These are phyloP conservation scores for Aspergillus unguis DNA, from an alignment of 2,329 filamentous ascomycete species.

Conservation along the genomic window DNA sequence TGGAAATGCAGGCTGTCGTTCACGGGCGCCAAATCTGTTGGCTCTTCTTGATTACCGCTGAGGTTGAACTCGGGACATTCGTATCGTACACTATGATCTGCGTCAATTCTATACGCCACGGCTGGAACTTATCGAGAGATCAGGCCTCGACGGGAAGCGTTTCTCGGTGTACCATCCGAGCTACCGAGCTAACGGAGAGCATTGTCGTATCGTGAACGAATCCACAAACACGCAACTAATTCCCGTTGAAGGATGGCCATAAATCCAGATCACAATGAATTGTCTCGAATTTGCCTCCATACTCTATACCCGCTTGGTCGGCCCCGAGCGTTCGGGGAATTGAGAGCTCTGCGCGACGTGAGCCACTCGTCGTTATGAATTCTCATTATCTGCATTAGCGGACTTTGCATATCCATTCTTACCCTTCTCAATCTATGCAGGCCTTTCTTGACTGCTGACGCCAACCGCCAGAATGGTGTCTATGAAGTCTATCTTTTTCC, in stretches of 20 bases:
- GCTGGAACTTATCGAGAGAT: conserved; percentile 13
- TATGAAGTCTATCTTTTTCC: conserved; percentile 10
- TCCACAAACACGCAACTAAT: conserved; percentile 2
- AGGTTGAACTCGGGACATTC: conserved; percentile 1
- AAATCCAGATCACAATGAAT: conserved; percentile 3
- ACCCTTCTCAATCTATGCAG: conserved; percentile 5
- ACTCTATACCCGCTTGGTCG: neutral
- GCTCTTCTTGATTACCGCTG: neutral
- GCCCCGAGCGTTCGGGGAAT: conserved; percentile 8
- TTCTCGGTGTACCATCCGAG: conserved; percentile 18
- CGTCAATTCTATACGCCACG: neutral
- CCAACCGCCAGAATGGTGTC: neutral
- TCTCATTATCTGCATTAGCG: conserved; percentile 19
- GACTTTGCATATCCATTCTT: conserved; percentile 7
- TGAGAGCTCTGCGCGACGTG: conserved; percentile 31
- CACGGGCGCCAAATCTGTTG: neutral
- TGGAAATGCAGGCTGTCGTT: neutral
- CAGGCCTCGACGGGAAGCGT: conserved; percentile 6
- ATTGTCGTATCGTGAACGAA: conserved; percentile 16
- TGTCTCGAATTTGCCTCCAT: neutral
- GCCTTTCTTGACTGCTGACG: conserved; percentile 1
- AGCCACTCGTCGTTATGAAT: conserved; percentile 24
- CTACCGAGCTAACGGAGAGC: conserved; percentile 13
- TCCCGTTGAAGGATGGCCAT: conserved; percentile 4
- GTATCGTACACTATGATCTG: neutral